A percentile compares a stretch with the other conserved stretches of the same genome.
These are phyloP conservation scores for Raddia distichophylla DNA, from an alignment of 176 grass and related monocot species.

Conservation along the genomic window DNA sequence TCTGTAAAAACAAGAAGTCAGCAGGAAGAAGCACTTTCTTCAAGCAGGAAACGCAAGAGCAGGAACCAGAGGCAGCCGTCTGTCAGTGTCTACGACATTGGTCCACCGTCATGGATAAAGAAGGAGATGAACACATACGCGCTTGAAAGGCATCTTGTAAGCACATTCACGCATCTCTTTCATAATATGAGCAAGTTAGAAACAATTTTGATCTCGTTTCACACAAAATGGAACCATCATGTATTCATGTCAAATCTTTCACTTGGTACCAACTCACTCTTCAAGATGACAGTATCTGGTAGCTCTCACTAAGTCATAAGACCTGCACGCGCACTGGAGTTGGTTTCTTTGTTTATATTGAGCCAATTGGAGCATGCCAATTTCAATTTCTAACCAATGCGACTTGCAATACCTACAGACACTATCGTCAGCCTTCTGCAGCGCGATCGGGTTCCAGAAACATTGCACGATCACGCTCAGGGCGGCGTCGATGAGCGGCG, in stretches of 20 bases:
- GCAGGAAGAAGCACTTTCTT: too few relatives aligned
- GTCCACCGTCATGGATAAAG: slow-evolving; percentile 36
- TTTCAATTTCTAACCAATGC: background rate
- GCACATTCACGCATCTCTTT: background rate
- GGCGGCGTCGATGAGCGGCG: background rate
- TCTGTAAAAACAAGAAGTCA: background rate
- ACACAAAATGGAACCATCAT: too few relatives aligned
- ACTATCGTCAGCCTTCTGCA: background rate
- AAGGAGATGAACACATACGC: slow-evolving; percentile 22
- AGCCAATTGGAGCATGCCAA: too few relatives aligned
- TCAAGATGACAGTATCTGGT: too few relatives aligned
- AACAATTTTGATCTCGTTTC: background rate
- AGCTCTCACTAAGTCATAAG: too few relatives aligned
- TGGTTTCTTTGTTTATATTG: too few relatives aligned
- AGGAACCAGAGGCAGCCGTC: background rate
- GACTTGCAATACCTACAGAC: background rate
- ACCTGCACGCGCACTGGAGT: too few relatives aligned
- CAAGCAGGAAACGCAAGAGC: too few relatives aligned
- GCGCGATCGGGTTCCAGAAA: background rate
- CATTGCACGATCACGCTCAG: background rate
- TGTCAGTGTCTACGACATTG: slow-evolving; percentile 15
- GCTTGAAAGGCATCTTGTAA: background rate
- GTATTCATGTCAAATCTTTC: too few relatives aligned
- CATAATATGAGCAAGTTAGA: background rate
- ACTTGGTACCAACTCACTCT: too few relatives aligned